Conservation (phyloP, 2,329 filamentous ascomycete genomes). For the Allantophomopsis cytisporea region DNA sequence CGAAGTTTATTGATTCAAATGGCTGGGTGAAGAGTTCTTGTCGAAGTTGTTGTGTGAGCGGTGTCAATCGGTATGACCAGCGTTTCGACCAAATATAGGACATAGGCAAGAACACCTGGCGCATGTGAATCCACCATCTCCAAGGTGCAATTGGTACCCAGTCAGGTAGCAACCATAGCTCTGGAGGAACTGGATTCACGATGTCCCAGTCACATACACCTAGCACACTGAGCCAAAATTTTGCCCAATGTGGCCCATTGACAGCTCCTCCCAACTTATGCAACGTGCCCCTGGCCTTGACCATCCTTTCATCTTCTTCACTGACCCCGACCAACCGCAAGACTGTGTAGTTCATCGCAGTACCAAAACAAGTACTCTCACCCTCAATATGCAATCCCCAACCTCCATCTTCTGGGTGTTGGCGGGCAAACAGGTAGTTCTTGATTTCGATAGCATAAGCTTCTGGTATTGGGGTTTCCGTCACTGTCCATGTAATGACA, state of each 20-base stretch:
- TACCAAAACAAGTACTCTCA: constrained; percentile 85
- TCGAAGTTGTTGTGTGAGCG: constrained; percentile 57
- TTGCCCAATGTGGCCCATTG: constrained; percentile 86
- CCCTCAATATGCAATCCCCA: constrained; percentile 96
- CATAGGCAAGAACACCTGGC: constrained; percentile 93
- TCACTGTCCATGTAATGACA: constrained; percentile 78
- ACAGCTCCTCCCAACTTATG: constrained; percentile 78
- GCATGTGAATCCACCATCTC: constrained; percentile 98
- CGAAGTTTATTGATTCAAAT: constrained; percentile 68
- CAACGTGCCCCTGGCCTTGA: constrained; percentile 69
- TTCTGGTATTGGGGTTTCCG: constrained; percentile 71
- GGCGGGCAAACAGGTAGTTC: constrained; percentile 79
- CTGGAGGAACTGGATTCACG: constrained; percentile 87
- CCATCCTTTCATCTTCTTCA: constrained; percentile 72
- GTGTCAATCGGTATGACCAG: constrained; percentile 65
- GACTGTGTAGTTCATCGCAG: constrained; percentile 71
- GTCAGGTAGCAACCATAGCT: constrained; percentile 85
- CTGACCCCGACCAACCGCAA: constrained; percentile 73
- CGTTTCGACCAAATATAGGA: constrained; percentile 75
- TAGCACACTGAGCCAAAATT: constrained; percentile 83
- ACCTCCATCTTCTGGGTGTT: constrained; percentile 79
- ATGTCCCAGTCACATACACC: constrained; percentile 81
- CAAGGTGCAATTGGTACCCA: constrained; percentile 84
- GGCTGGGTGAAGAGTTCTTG: constrained; percentile 74
- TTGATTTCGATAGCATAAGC: constrained; percentile 78